Percentiles rank a stretch among this genome's conserved stretches.
These are phyloP conservation scores for Saccharomyces hybrid DNA, from an alignment of 1,139 yeast species.

Conservation along the genomic window DNA sequence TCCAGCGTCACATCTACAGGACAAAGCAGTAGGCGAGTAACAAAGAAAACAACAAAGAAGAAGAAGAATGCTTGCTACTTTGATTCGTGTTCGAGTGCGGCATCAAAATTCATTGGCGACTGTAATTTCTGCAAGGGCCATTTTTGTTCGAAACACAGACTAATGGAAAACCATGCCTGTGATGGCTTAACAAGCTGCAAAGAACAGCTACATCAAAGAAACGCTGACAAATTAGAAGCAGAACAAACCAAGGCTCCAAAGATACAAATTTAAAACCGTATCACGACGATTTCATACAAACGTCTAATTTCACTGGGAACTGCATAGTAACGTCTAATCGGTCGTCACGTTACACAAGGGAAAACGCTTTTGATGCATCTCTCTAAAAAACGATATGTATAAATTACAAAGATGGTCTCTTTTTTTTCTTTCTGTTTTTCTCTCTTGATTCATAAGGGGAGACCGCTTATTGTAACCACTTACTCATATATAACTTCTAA, in stretches of 20 bases:
- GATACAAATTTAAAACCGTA: constrained; percentile 28
- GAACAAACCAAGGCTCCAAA: constrained; percentile 43
- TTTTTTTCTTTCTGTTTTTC: neutral
- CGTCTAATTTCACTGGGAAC: neutral
- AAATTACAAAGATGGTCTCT: neutral
- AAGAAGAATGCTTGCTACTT: constrained; percentile 32
- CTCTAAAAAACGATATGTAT: neutral
- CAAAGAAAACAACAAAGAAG: constrained; percentile 21
- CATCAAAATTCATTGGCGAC: constrained; percentile 80
- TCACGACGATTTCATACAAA: neutral
- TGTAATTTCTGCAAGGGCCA: constrained; percentile 82
- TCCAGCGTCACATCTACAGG: neutral
- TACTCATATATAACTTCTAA: neutral
- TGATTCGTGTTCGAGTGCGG: constrained; percentile 53
- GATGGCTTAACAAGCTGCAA: constrained; percentile 72
- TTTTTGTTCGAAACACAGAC: constrained; percentile 80
- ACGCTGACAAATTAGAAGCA: constrained; percentile 40
- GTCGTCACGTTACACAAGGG: neutral
- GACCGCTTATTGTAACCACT: neutral
- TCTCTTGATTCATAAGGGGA: neutral
- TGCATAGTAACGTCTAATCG: neutral
- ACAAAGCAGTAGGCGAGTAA: neutral
- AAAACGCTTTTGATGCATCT: neutral
- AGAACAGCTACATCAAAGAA: constrained; percentile 64
- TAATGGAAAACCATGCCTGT: constrained; percentile 80